phyloP scores from a whole-genome alignment of 2,329 filamentous ascomycete genomes.

The Calonectria pseudoturangicola region DNA sequence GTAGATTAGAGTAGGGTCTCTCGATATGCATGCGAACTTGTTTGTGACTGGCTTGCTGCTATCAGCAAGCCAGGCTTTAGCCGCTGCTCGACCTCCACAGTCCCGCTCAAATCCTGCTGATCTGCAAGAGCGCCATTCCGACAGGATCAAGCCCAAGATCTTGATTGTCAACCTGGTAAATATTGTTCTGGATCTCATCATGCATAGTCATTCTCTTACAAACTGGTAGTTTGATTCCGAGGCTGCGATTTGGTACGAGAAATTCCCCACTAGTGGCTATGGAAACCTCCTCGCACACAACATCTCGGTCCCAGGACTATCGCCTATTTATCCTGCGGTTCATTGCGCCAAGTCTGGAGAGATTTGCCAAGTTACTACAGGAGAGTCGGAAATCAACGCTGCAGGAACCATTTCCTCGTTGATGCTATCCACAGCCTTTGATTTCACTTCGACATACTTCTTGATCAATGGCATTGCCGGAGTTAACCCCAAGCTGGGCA shows the following conservation, averaged over 20 bases:
- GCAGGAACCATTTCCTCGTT: constrained; percentile 43
- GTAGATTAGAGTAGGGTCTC: background rate
- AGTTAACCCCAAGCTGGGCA: constrained; percentile 47
- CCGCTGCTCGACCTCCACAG: constrained; percentile 17
- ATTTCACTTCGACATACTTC: constrained; percentile 46
- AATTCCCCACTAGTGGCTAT: constrained; percentile 11
- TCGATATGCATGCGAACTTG: constrained; percentile 22
- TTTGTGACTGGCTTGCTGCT: constrained; percentile 12
- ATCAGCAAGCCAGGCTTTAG: constrained; percentile 8
- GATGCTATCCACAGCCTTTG: constrained; percentile 39
- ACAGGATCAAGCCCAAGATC: constrained; percentile 30
- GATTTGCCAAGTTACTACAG: constrained; percentile 24
- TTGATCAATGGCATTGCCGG: constrained; percentile 48
- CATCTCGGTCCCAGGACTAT: constrained; percentile 21
- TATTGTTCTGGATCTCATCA: background rate
- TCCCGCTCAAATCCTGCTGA: background rate
- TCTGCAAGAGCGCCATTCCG: constrained; percentile 9
- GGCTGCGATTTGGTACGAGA: constrained; percentile 28
- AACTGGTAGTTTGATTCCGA: background rate
- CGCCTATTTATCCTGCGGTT: constrained; percentile 23
- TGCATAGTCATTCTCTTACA: background rate
- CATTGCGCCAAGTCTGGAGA: constrained; percentile 27
- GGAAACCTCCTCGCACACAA: constrained; percentile 20
- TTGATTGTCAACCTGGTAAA: constrained; percentile 26
- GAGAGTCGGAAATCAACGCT: constrained; percentile 43